These are phyloP conservation scores for Colletotrichum chlorophyti DNA, from an alignment of 2,329 filamentous ascomycete genomes.

Conservation along the genomic window DNA sequence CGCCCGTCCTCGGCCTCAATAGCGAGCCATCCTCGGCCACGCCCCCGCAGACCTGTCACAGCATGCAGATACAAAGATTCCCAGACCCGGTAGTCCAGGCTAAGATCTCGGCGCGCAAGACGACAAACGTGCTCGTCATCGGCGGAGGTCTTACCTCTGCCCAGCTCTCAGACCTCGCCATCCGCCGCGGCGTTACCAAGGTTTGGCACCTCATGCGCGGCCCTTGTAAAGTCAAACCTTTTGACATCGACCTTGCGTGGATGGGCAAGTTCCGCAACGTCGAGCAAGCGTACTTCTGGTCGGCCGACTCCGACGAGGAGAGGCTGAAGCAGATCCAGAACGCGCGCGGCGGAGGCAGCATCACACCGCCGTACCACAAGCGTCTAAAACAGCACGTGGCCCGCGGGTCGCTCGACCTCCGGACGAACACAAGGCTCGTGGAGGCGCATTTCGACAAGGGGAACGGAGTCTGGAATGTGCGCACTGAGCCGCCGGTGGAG, in stretches of 20 bases:
- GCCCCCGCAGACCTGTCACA: conserved; percentile 63
- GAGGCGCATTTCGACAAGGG: conserved; percentile 56
- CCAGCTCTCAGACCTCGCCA: conserved; percentile 72
- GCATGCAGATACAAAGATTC: conserved; percentile 66
- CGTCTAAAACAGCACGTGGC: conserved; percentile 67
- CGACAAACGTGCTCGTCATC: conserved; percentile 73
- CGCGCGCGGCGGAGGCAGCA: conserved; percentile 78
- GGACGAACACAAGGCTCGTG: conserved; percentile 62
- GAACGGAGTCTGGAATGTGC: conserved; percentile 49
- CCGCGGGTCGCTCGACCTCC: conserved; percentile 58
- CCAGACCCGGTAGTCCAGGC: conserved; percentile 58
- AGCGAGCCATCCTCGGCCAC: conserved; percentile 8
- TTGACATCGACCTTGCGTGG: conserved; percentile 80
- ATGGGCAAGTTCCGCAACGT: conserved; percentile 84
- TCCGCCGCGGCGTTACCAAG: conserved; percentile 69
- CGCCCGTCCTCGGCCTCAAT: conserved; percentile 43
- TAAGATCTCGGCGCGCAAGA: conserved; percentile 55
- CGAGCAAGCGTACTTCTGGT: conserved; percentile 80
- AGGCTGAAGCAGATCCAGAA: conserved; percentile 68
- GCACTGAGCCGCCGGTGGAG: conserved; percentile 58
- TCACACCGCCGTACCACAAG: conserved; percentile 73
- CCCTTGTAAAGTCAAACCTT: conserved; percentile 70
- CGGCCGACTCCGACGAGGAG: conserved; percentile 74
- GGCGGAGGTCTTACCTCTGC: conserved; percentile 80
- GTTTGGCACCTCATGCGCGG: conserved; percentile 76